Base-by-base conservation (phyloP, 2,329 filamentous ascomycete species). In the Aspergillus tubingensis region DNA sequence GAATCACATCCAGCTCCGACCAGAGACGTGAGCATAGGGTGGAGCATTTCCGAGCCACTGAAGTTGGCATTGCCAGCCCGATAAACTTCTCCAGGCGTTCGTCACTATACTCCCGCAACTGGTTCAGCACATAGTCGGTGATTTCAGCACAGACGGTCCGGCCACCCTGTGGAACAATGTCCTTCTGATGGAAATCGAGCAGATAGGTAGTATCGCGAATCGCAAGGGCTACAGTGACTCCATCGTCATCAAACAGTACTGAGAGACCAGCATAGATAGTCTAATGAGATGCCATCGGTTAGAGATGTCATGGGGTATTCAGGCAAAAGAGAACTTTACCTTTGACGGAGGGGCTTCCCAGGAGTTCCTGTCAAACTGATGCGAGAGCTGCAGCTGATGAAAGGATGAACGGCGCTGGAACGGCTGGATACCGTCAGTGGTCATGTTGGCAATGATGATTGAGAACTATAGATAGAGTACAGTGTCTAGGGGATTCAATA, bases 201-300 rank as follows among this genome's bases (percentile, higher is more conserved):
- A 90, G 85, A 71, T 93, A 93, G 3, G 88, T 88, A 5, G 86
- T 86, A 70, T 93, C 90, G 64, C 91, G 89, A 63, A 90, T 83
- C 3, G 88, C 89, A 52, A 92, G 79, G 13, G 88, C 87, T 23
- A 91, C 80, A 5, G 84, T 82, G 10, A 86, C 80, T 1, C 81
- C 81, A 54, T 80, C 78, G 41, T 75, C 64, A 5, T 76, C 68
- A 3, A 69, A 66, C 25, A 77, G 62, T 2, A 70, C 69, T 0
- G 78, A 75, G 27, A 80, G 67, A 17, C 77, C 79, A 27, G 72
- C 77, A 61, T 80, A 80, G 41, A 80, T 76, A 13, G 69, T 76
- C 71, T 80, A 66, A 62, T 59, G 5, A n/a, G 27, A 17, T 32
- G 32, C 38, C n/a, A 50, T 58, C 25, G 59, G 43, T 27, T 32